Evolutionary conservation across 805 yeast species (phyloP), one percentile per base, ranked within the genome.

Genomic region (Spathaspora hagerdaliae): DNA sequence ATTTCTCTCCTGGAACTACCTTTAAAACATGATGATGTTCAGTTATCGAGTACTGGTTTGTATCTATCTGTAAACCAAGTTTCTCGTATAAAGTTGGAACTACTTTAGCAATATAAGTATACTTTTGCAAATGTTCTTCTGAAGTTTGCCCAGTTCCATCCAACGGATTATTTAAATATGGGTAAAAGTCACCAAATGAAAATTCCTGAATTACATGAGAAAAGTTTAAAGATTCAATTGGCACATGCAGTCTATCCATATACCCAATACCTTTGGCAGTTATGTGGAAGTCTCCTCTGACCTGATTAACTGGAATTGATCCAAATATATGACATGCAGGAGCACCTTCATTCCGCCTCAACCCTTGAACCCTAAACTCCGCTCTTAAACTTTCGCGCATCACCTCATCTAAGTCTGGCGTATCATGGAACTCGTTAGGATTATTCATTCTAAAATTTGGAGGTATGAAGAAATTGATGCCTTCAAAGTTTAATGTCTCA

Each of bases 261-360:
- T 82, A 83, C 1, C 87, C 91, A 51, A 69, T 68, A 0, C 95
- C 95, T 54, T 78, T 82, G 2, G 87, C 89, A 1, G 91, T 85
- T 39, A 94, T 84, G 56, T 85, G 91, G 57, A 94, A 79, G 50
- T 85, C 89, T 7, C 99, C 99, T 43, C 74, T 67, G 4, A 94
- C 96, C 53, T 87, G 83, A 56, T 86, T 90, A 2, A 92, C 91
- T 0, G 95, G 91, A 41, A 91, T 74, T 1, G 81, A 70, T 3
- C 97, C 97, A 56, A 77, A 86, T 2, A 91, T 78, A 53, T 88
- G 88, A 64, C 97, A 91, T n/a, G 90, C 91, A 2, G 87, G 88
- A 1, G 82, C 77, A 2, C 79, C 84, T 41, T 77, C 75, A 52
- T 75, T 69, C 10, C 56, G 51, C 13, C 74, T 69, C 2, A 63